Evolutionary conservation across 2,329 filamentous ascomycete species (phyloP), one percentile per base, ranked within the genome.

Genomic region (Aspergillus sp.): DNA sequence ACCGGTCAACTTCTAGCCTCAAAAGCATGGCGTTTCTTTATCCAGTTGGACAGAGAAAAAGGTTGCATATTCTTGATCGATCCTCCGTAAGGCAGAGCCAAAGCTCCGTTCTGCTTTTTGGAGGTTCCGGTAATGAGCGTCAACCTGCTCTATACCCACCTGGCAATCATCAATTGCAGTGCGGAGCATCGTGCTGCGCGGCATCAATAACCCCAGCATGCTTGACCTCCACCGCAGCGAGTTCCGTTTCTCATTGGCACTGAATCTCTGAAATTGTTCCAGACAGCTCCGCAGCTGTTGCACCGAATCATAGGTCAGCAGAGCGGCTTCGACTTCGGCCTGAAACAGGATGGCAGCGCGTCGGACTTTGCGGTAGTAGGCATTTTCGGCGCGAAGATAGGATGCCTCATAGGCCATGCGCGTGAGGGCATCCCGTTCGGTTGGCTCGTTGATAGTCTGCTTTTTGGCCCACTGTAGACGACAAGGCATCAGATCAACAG

Each of bases 301-400:
- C n/a, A n/a, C n/a, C n/a, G n/a, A n/a, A n/a, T n/a, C n/a, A n/a
- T n/a, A n/a, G n/a, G n/a, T n/a, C n/a, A n/a, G n/a, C n/a, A n/a
- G n/a, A n/a, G n/a, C n/a, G n/a, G 25, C 29, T 36, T 36, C 44
- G 29, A 46, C 21, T 34, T 46, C 29, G 9, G 44, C 44, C 17
- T 46, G 44, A 32, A 46, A 32, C 29, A 46, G 13, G 20, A 46
- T 46, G n/a, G 47, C 38, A 9, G 47, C 40, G 13, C 40, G 47
- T 16, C 40, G 40, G 29, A 50, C 29, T 29, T 50, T 50, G 17
- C 40, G 17, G 25, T 50, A 50, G 31, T 50, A 50, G 16, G 40
- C 47, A 36, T 50, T 50, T 16, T 50, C 47, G 11, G 38, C 47
- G 3, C 47, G 47, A 20, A 50, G 40, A 23, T 50, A 50, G 9